A percentile compares a stretch with the other conserved stretches of the same genome.
phyloP scores from a whole-genome alignment of 192 early-diverging fungal species.

The Gaertneriomyces semiglobifer region DNA sequence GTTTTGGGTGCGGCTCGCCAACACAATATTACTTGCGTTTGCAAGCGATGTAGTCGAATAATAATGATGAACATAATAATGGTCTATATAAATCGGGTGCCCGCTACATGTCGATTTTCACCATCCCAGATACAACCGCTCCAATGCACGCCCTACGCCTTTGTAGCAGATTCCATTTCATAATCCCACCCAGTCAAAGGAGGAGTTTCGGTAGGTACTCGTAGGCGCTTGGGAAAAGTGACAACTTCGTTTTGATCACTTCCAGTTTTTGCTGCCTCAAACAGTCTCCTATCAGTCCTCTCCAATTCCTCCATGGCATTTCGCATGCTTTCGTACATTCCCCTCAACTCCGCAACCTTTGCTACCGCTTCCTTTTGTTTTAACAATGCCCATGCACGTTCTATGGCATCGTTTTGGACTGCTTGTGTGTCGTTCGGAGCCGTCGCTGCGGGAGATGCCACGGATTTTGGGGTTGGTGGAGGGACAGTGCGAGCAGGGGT shows the following conservation, averaged over 20 bases:
- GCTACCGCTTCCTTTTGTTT: conserved; percentile 38
- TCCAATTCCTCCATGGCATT: conserved; percentile 49
- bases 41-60: too few species aligned
- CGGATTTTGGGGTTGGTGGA: neutral
- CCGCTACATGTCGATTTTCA: too few species aligned
- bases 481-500: conserved; percentile 11
- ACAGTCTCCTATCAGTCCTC: conserved; percentile 38
- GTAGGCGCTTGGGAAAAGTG: conserved; percentile 39
- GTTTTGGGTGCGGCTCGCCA: too few species aligned
- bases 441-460: conserved; percentile 1
- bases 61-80: too few species aligned
- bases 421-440: neutral
- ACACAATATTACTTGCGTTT: too few species aligned
- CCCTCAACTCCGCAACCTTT: conserved; percentile 30
- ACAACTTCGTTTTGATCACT: conserved; percentile 23
- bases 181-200: conserved; percentile 47
- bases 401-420: conserved; percentile 28
- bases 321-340: conserved; percentile 42
- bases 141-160: too few species aligned
- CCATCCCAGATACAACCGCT: too few species aligned
- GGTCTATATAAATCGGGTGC: too few species aligned
- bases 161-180: conserved; percentile 21
- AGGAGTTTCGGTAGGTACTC: conserved; percentile 48
- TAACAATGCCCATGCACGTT: conserved; percentile 39
- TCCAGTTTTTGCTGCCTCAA: conserved; percentile 38